These are phyloP conservation scores for Panaeolus papilionaceus DNA, from an alignment of 768 basidiomycete species.

Conservation along the genomic window DNA sequence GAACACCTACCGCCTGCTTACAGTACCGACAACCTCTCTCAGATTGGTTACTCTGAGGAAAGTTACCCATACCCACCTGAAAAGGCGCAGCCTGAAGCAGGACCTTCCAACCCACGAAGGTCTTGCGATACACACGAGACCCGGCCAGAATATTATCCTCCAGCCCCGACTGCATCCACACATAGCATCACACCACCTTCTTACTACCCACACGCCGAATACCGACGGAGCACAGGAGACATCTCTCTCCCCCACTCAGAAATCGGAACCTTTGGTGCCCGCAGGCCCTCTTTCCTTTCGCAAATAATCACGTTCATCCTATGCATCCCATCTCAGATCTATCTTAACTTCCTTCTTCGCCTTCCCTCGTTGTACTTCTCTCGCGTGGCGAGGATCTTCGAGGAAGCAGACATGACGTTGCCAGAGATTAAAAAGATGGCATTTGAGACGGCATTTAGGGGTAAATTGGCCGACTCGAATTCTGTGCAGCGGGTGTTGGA, in stretches of 20 bases:
- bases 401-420: constrained; percentile 68
- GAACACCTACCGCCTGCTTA: not conserved
- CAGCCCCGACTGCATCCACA: not conserved
- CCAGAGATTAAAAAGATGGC: constrained; percentile 58
- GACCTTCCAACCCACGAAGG: not conserved
- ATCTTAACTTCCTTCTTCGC: constrained; percentile 53
- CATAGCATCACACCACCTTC: not conserved
- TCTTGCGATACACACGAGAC: not conserved
- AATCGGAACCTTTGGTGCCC: not conserved
- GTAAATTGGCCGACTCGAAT: not conserved
- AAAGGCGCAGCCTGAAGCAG: not conserved
- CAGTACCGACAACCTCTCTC: not conserved
- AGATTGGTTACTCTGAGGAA: not conserved
- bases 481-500: constrained; percentile 1
- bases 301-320: constrained; percentile 27
- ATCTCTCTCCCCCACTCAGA: not conserved
- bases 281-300: not conserved
- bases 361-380: constrained; percentile 74
- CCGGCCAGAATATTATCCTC: not conserved
- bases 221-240: not conserved
- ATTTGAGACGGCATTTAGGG: constrained; percentile 33
- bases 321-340: constrained; percentile 37
- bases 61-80: not conserved
- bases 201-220: not conserved
- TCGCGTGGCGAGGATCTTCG: constrained; percentile 70